Percentiles rank a stretch among this genome's conserved stretches.
These are phyloP conservation scores for Platanus orientalis DNA, from an alignment of 164 flowering plant species.

Conservation along the genomic window DNA sequence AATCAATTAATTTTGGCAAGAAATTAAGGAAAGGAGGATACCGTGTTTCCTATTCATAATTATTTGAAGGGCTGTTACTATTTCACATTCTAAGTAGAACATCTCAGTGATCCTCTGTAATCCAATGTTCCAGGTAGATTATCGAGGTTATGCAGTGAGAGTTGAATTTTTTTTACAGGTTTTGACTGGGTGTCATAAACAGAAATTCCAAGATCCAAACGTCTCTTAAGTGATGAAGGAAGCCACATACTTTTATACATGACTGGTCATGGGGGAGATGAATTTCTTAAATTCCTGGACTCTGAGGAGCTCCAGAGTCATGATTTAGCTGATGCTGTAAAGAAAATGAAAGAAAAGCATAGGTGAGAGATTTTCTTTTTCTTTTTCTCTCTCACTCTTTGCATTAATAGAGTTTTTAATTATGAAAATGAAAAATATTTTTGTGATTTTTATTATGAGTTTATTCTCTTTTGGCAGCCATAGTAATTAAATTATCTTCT, in stretches of 20 bases:
- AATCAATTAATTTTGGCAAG: too few species aligned
- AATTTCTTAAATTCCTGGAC: slow-evolving; percentile 94
- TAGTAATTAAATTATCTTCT: not conserved
- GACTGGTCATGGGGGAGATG: slow-evolving; percentile 99
- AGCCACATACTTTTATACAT: slow-evolving; percentile 94
- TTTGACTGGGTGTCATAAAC: slow-evolving; percentile 88
- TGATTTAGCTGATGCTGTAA: slow-evolving; percentile 98
- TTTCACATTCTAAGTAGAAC: not conserved
- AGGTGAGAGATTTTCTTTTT: slow-evolving; percentile 53
- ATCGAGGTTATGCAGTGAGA: slow-evolving; percentile 98
- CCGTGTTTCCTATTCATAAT: too few species aligned
- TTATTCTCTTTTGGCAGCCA: not conserved
- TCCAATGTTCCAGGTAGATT: slow-evolving; percentile 68
- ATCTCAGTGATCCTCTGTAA: slow-evolving; percentile 6
- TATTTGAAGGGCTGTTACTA: not conserved
- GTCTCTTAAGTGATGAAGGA: slow-evolving; percentile 97
- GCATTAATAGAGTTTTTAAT: too few species aligned
- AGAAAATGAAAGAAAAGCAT: slow-evolving; percentile 96
- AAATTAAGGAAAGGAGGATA: too few species aligned
- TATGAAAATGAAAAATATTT: too few species aligned
- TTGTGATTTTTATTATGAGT: not conserved
- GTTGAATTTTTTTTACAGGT: slow-evolving; percentile 93
- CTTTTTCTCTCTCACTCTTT: too few species aligned
- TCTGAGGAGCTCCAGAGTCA: slow-evolving; percentile 98
- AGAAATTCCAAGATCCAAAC: slow-evolving; percentile 97